Evolutionary conservation across 139 green algal species (phyloP), one percentile per base, ranked within the genome.

Genomic region (Deuterostichococcus epilithicus): DNA sequence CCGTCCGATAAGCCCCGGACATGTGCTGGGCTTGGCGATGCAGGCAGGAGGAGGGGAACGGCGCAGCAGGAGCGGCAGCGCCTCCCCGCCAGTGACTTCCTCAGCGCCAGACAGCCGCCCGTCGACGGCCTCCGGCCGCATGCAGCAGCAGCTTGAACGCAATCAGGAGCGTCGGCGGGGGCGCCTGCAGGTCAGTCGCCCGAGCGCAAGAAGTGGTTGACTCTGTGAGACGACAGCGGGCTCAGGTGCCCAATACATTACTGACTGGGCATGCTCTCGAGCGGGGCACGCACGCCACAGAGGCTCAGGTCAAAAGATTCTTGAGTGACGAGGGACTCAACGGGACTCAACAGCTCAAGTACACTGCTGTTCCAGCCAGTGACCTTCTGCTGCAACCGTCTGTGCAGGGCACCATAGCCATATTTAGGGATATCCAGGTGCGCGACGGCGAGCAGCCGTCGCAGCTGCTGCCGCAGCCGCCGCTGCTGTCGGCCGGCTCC

Each of bases 111-210:
- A 8, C 38, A 38, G 37, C n/a, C 68, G 78, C 65, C 72, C 78
- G 0, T 37, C 36, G 2, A 75, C 78, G 3, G 65, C 72, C 10
- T 10, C 38, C 8, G 44, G 74, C 25, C 58, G 72, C 33, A 67
- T 82, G 44, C 72, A 82, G 72, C 72, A 75, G 72, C 72, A 82
- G 58, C 74, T 82, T 2, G 63, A 65, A 2, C 44, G 68, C 23
- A 73, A 70, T 28, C 72, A 82, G 70, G 80, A 86, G 75, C 85
- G 85, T 60, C 78, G 83, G 32, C 6, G 82, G 42, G 75, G 80
- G 37, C 74, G 84, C 0, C 67, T 86, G 38, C 84, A 88, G 78
- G 52, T 83, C 3, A 28, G n/a, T n/a, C n/a, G n/a, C n/a, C n/a
- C n/a, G n/a, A n/a, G n/a, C n/a, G n/a, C n/a, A n/a, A n/a, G n/a